These are phyloP conservation scores for Inonotus obliquus DNA, from an alignment of 1,284 basidiomycete genomes.

Conservation along the genomic window DNA sequence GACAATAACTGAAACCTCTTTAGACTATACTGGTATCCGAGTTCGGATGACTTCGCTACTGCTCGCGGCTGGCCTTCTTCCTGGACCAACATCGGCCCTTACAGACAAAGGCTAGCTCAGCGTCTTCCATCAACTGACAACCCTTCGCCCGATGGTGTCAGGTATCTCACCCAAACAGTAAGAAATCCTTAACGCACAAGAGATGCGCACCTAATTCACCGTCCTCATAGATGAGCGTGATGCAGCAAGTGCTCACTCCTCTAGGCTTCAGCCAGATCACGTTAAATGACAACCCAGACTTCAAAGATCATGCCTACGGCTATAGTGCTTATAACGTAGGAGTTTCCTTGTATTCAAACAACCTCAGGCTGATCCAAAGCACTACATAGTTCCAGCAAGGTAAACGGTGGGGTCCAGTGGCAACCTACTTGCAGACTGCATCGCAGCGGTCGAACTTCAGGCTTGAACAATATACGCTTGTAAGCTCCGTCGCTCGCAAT, in stretches of 20 bases:
- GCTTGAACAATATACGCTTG: slow-evolving; percentile 44
- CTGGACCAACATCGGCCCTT: slow-evolving; percentile 49
- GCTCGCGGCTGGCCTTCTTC: slow-evolving; percentile 48
- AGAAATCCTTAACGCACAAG: not conserved
- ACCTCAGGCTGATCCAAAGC: not conserved
- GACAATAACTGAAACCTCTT: slow-evolving; percentile 3
- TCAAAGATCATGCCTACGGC: slow-evolving; percentile 57
- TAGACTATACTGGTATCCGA: slow-evolving; percentile 57
- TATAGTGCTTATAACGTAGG: slow-evolving; percentile 48
- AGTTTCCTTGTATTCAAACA: not conserved
- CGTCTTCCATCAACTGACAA: slow-evolving; percentile 54
- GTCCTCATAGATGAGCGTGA: slow-evolving; percentile 32
- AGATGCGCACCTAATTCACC: not conserved
- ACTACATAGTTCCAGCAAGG: slow-evolving; percentile 46
- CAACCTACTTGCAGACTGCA: slow-evolving; percentile 55
- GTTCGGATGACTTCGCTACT: slow-evolving; percentile 47
- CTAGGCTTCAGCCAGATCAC: slow-evolving; percentile 49
- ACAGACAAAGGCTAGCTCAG: slow-evolving; percentile 43
- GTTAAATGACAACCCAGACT: slow-evolving; percentile 51
- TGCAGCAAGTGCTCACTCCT: slow-evolving; percentile 37
- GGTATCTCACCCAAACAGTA: slow-evolving; percentile 47
- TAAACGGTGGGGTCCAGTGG: slow-evolving; percentile 54
- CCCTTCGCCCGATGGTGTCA: slow-evolving; percentile 57
- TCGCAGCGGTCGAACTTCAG: slow-evolving; percentile 49
- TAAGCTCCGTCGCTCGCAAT: slow-evolving; percentile 52